Evolutionary conservation across 1,284 basidiomycete species (phyloP), one percentile per base, ranked within the genome.

Genomic region (Cystobasidium sp.): DNA sequence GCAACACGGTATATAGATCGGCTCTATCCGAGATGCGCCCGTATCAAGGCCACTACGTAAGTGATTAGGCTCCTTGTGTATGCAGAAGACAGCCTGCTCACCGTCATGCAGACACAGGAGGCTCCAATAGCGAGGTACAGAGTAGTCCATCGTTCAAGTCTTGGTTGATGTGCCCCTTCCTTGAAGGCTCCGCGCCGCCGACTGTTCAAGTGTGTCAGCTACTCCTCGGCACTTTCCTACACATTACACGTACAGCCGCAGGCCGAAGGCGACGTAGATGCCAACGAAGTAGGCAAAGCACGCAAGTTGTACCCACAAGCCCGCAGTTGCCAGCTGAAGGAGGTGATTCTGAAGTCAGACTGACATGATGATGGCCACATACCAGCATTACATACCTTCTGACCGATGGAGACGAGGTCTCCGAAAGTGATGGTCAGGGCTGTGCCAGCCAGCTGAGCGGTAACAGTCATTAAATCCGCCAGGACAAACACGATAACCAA

Each of bases 1-100:
- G 75, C 70, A 16, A 78, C 76, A 20, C 78, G 73, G 47, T 77
- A 78, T n/a, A 77, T 70, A 7, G 78, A 77, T 39, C 78, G 78
- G 22, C 77, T 74, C 68, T 76, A 31, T 31, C 31, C 31, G 31
- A 31, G 5, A 53, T 18, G 56, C 68, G 37, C n/a, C 1, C 43
- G 31, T 31, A 31, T 31, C 31, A 31, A 31, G 31, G 31, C 31
- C 31, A 31, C 1, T 31, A 31, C 31, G 31, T 31, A 31, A 31
- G 31, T 31, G 31, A 5, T 31, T 31, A 31, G 31, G 31, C 31
- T 31, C 31, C 31, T 31, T 31, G 31, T 31, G 31, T 31, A 31
- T 31, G 31, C 31, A 31, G 31, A 31, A 31, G 31, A 31, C 5
- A 31, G 31, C 31, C 31, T 5, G 31, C 55, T 22, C 24, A 58